Percentiles rank a stretch among this genome's conserved stretches.
Evolutionary conservation across 2,329 filamentous ascomycete genomes (phyloP).

Genomic region (Phialophora tarda): DNA sequence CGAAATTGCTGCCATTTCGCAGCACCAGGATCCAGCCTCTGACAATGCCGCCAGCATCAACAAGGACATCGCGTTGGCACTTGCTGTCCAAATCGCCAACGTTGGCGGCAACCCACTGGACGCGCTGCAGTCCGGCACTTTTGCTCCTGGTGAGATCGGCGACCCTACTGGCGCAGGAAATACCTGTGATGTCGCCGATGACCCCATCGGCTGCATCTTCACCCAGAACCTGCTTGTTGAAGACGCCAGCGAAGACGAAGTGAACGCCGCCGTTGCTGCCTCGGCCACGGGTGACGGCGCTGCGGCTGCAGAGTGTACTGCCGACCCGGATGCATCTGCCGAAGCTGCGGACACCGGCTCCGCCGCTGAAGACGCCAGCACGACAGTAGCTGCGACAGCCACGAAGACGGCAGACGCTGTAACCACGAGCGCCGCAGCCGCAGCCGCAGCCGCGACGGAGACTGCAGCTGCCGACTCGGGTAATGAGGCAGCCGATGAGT

Average conservation of each 20-base stretch:
- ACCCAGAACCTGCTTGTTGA: conserved; percentile 59
- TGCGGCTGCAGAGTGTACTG: conserved; percentile 42
- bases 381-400: conserved; percentile 5
- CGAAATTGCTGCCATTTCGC: conserved; percentile 67
- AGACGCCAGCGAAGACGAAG: conserved; percentile 60
- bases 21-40: conserved; percentile 72
- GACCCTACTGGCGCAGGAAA: conserved; percentile 59
- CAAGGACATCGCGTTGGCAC: conserved; percentile 64
- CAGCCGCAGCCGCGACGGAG: conserved; percentile 14
- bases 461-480: conserved; percentile 26
- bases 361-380: conserved; percentile 10
- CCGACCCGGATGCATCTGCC: conserved; percentile 29
- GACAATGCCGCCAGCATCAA: conserved; percentile 62
- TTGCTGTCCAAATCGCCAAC: conserved; percentile 64
- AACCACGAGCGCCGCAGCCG: conserved; percentile 29
- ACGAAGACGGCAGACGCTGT: conserved; percentile 15
- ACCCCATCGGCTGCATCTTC: conserved; percentile 62
- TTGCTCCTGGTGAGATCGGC: conserved; percentile 63
- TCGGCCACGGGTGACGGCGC: conserved; percentile 50
- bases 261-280: conserved; percentile 55
- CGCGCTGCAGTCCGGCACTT: conserved; percentile 68
- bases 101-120: conserved; percentile 67
- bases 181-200: conserved; percentile 57
- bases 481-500: conserved; percentile 1
- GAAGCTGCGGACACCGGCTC: conserved; percentile 22